Evolutionary conservation across 139 green algal genomes (phyloP).

Genomic region (Closterium sp.): DNA sequence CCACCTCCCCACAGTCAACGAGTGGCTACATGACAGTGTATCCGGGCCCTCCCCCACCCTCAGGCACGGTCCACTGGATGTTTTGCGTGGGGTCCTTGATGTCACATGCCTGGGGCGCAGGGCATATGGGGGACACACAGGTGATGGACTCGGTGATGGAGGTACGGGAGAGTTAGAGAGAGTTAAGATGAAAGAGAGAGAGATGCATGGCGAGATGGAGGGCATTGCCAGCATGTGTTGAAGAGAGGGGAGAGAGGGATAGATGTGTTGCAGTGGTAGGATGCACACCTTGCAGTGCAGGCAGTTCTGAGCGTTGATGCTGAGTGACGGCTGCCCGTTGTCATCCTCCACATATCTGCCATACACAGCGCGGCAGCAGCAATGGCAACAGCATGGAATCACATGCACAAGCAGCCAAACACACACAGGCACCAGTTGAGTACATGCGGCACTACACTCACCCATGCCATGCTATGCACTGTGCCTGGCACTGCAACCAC

Average conservation of each 20-base stretch:
- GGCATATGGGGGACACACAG: background rate
- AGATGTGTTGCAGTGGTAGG: background rate
- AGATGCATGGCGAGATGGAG: background rate
- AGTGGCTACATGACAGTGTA: constrained; percentile 70
- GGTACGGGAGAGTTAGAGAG: background rate
- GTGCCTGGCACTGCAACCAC: too few relatives aligned
- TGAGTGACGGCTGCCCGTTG: constrained; percentile 52
- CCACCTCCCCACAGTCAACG: too few relatives aligned
- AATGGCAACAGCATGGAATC: background rate
- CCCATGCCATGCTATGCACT: too few relatives aligned
- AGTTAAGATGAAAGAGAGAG: background rate
- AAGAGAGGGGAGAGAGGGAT: background rate
- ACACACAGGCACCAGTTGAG: too few relatives aligned
- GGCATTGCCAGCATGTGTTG: too few relatives aligned
- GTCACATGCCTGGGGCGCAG: constrained; percentile 63
- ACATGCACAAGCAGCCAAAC: background rate
- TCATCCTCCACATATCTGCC: constrained; percentile 40
- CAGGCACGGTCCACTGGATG: constrained; percentile 87
- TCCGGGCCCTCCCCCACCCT: constrained; percentile 83
- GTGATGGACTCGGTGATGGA: background rate
- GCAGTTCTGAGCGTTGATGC: constrained; percentile 96
- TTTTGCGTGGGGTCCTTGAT: constrained; percentile 92
- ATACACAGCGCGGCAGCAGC: background rate
- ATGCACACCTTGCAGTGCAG: constrained; percentile 88
- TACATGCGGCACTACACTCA: too few relatives aligned